phyloP scores from a whole-genome alignment of 176 grass and related monocot species.

The Thinopyrum elongatum region DNA sequence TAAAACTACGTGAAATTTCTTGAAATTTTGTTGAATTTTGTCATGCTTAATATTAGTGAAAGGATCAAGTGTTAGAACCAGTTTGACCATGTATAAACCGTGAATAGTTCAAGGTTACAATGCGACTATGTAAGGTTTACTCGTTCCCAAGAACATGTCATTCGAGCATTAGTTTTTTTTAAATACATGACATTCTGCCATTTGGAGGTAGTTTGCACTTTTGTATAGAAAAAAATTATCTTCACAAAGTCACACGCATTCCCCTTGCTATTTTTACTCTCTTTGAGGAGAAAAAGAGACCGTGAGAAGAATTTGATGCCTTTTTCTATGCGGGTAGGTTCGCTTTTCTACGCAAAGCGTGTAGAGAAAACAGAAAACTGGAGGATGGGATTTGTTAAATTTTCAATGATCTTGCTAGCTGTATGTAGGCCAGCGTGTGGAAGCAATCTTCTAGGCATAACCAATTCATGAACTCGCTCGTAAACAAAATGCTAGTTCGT shows the following conservation, averaged over 20 bases:
- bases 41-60: too few species aligned
- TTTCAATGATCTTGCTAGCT: background rate
- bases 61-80: background rate
- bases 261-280: background rate
- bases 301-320: background rate
- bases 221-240: background rate
- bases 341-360: background rate
- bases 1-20: too few species aligned
- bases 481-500: background rate
- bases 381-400: too few species aligned
- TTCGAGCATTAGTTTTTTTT: background rate
- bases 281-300: background rate
- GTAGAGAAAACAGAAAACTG: background rate
- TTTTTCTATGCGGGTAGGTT: background rate
- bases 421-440: background rate
- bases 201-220: background rate
- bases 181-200: background rate
- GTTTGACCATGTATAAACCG: background rate
- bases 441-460: background rate
- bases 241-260: background rate
- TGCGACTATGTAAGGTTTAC: background rate
- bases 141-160: background rate
- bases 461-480: too few species aligned
- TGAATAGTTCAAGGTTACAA: background rate
- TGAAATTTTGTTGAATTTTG: too few species aligned